A percentile compares a stretch with the other conserved stretches of the same genome.
These are phyloP conservation scores for Aspergillus aculeatus DNA, from an alignment of 2,329 filamentous ascomycete genomes.

Conservation along the genomic window DNA sequence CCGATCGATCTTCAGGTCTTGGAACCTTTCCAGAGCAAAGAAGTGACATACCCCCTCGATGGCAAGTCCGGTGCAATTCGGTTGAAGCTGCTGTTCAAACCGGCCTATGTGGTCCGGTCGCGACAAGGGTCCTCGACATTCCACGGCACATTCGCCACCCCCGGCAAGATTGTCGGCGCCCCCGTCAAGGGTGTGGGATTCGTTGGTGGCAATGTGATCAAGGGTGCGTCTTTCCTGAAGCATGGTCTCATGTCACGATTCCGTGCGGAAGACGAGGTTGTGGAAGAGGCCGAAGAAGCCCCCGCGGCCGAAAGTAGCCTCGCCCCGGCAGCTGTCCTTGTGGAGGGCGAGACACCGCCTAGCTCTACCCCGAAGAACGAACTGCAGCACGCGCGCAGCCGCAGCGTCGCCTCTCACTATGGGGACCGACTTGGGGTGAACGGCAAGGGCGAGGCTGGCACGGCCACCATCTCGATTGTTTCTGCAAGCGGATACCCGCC, in stretches of 20 bases:
- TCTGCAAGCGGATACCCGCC: conserved; percentile 75
- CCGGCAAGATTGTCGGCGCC: conserved; percentile 86
- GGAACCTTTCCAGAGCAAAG: conserved; percentile 80
- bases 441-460: conserved; percentile 63
- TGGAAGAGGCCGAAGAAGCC: conserved; percentile 22
- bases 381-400: conserved; percentile 46
- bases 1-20: conserved; percentile 73
- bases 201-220: conserved; percentile 79
- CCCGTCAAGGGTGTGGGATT: conserved; percentile 91
- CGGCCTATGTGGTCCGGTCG: conserved; percentile 82
- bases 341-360: conserved; percentile 27
- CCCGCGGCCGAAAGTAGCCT: conserved; percentile 12
- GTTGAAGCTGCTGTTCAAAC: conserved; percentile 85
- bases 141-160: conserved; percentile 80
- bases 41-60: conserved; percentile 72
- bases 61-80: conserved; percentile 85
- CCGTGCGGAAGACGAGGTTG: conserved; percentile 47
- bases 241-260: conserved; percentile 66
- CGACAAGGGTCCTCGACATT: conserved; percentile 92
- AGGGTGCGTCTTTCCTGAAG: conserved; percentile 86
- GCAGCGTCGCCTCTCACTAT: conserved; percentile 52
- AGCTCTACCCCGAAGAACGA: conserved; percentile 24
- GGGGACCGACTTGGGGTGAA: conserved; percentile 53
- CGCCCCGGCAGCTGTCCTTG: conserved; percentile 26
- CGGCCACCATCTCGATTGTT: conserved; percentile 75